Evolutionary conservation across 2,329 filamentous ascomycete genomes (phyloP).

Genomic region (Zymoseptoria ardabiliae): DNA sequence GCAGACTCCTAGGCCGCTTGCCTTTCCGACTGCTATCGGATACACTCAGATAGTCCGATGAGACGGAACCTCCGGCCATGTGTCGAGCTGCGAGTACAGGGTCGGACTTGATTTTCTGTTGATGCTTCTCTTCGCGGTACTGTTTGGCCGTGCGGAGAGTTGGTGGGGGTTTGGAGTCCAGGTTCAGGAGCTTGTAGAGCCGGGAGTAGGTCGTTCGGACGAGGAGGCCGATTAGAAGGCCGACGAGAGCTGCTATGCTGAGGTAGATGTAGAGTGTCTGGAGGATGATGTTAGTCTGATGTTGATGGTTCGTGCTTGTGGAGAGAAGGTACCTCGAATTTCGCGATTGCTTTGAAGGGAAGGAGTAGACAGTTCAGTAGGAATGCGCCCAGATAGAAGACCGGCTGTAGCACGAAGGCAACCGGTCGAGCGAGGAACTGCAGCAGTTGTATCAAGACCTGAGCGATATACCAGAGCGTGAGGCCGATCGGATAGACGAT

Average conservation of each 20-base stretch:
- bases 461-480: constrained; percentile 33
- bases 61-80: constrained; percentile 12
- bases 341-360: constrained; percentile 46
- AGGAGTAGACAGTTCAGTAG: constrained; percentile 36
- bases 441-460: constrained; percentile 35
- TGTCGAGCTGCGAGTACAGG: constrained; percentile 8
- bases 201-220: constrained; percentile 52
- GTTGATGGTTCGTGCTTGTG: background rate
- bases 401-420: constrained; percentile 44
- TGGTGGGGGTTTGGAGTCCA: constrained; percentile 14
- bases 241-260: constrained; percentile 59
- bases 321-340: constrained; percentile 46
- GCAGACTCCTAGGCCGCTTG: constrained; percentile 43
- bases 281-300: constrained; percentile 20
- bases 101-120: constrained; percentile 12
- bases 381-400: constrained; percentile 40
- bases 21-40: constrained; percentile 29
- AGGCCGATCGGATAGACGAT: constrained; percentile 33
- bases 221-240: constrained; percentile 54
- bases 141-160: constrained; percentile 24
- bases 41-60: constrained; percentile 18
- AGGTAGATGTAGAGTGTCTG: constrained; percentile 51
- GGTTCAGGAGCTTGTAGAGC: constrained; percentile 14
- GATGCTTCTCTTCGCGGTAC: constrained; percentile 27
- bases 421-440: constrained; percentile 43